Percentiles rank a stretch among this genome's conserved stretches.
Conservation (phyloP, 2,329 filamentous ascomycete species). For the Fusarium sp. region DNA sequence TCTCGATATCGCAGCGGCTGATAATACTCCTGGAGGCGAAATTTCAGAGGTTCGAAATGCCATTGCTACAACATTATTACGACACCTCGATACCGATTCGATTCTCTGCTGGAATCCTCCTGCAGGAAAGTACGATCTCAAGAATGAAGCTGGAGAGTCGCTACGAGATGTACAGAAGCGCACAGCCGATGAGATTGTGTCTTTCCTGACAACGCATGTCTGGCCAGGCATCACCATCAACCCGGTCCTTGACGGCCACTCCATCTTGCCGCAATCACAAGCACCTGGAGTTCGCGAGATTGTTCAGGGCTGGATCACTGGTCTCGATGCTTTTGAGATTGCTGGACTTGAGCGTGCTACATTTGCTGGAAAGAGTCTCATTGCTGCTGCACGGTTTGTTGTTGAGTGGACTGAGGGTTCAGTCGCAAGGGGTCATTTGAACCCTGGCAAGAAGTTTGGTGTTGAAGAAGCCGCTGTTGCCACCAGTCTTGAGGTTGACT, state of each 20-base stretch:
- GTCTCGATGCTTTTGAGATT: slow-evolving; percentile 80
- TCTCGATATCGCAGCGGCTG: slow-evolving; percentile 79
- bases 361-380: slow-evolving; percentile 86
- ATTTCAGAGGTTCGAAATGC: slow-evolving; percentile 66
- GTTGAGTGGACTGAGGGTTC: slow-evolving; percentile 88
- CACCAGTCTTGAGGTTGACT: slow-evolving; percentile 84
- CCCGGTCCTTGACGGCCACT: slow-evolving; percentile 82
- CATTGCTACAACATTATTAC: slow-evolving; percentile 76
- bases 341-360: slow-evolving; percentile 86
- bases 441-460: slow-evolving; percentile 65
- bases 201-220: slow-evolving; percentile 74
- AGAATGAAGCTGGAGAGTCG: slow-evolving; percentile 62
- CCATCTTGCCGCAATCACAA: slow-evolving; percentile 81
- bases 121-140: slow-evolving; percentile 58
- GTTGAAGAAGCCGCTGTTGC: slow-evolving; percentile 84
- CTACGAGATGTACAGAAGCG: slow-evolving; percentile 78
- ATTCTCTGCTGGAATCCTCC: slow-evolving; percentile 86
- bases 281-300: slow-evolving; percentile 78
- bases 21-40: slow-evolving; percentile 51
- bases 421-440: slow-evolving; percentile 56
- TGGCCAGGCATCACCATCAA: slow-evolving; percentile 85
- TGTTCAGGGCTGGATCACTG: slow-evolving; percentile 79
- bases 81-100: slow-evolving; percentile 92
- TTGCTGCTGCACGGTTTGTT: slow-evolving; percentile 80
- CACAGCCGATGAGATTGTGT: slow-evolving; percentile 75